Evolutionary conservation across 2,329 filamentous ascomycete genomes (phyloP).

Genomic region (Beauveria medogensis): DNA sequence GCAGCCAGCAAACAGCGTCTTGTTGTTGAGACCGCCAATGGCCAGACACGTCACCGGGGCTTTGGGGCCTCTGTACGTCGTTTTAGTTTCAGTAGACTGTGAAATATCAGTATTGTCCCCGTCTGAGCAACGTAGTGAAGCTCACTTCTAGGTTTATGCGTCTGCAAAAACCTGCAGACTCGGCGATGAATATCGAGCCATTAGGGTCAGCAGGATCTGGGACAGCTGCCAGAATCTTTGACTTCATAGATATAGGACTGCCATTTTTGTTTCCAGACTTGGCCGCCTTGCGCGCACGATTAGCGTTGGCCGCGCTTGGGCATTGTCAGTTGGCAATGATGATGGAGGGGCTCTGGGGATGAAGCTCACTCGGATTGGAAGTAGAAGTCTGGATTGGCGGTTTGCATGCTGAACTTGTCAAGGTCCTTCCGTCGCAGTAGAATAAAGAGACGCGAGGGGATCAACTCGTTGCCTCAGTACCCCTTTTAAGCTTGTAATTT

Average conservation of each 20-base stretch:
- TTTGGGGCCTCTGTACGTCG: conserved; percentile 61
- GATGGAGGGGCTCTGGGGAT: conserved; percentile 25
- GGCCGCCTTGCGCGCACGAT: conserved; percentile 53
- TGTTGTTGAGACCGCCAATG: conserved; percentile 47
- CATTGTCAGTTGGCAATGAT: not conserved
- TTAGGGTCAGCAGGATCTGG: conserved; percentile 55
- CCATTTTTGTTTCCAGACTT: conserved; percentile 73
- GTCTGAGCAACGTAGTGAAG: not conserved
- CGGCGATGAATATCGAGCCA: conserved; percentile 66
- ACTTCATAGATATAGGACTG: conserved; percentile 68
- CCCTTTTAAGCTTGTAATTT: not conserved
- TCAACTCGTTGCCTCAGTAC: not conserved
- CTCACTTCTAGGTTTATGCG: conserved; percentile 66
- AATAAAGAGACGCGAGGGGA: not conserved
- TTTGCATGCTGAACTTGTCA: conserved; percentile 37
- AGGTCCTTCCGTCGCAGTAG: not conserved
- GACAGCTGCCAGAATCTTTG: conserved; percentile 74
- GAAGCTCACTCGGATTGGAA: conserved; percentile 78
- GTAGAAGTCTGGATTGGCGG: conserved; percentile 70
- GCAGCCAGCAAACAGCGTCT: conserved; percentile 72
- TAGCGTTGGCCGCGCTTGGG: conserved; percentile 39
- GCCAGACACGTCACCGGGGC: conserved; percentile 75
- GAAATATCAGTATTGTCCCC: not conserved
- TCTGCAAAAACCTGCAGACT: conserved; percentile 75
- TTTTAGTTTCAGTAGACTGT: conserved; percentile 24